Evolutionary conservation across 306 rosid genomes (phyloP).

Genomic region (Glycine tomentella): DNA sequence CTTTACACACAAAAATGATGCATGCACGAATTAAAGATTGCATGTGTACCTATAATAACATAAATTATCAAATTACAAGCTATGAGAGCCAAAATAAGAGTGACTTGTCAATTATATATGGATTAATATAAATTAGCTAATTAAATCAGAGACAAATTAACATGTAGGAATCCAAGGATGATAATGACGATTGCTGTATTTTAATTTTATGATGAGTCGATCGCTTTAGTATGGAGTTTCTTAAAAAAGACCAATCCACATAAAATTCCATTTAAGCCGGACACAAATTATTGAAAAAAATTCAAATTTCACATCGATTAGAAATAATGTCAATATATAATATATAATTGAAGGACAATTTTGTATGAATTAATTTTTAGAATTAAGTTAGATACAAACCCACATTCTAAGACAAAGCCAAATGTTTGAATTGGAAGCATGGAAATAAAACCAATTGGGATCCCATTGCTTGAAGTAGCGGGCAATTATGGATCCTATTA

Average conservation of each 20-base stretch:
- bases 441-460: constrained; percentile 53
- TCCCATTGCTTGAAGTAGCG: constrained; percentile 50
- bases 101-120: neutral
- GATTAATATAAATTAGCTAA: neutral
- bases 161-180: constrained; percentile 50
- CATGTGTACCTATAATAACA: no score
- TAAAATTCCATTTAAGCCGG: constrained; percentile 34
- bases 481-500: constrained; percentile 43
- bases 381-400: no score
- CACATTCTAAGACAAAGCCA: no score
- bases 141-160: neutral
- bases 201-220: constrained; percentile 37
- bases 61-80: no score
- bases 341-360: no score
- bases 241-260: constrained; percentile 35
- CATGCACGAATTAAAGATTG: no score
- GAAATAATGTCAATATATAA: no score
- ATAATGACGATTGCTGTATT: constrained; percentile 44
- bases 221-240: constrained; percentile 1
- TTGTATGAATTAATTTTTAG: no score
- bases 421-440: constrained; percentile 44
- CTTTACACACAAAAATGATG: no score
- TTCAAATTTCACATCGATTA: no score
- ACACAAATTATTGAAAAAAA: no score
- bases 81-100: no score